Evolutionary conservation across 306 rosid genomes (phyloP), one percentile per base, ranked within the genome.

Genomic region (Quercus engelmannii): DNA sequence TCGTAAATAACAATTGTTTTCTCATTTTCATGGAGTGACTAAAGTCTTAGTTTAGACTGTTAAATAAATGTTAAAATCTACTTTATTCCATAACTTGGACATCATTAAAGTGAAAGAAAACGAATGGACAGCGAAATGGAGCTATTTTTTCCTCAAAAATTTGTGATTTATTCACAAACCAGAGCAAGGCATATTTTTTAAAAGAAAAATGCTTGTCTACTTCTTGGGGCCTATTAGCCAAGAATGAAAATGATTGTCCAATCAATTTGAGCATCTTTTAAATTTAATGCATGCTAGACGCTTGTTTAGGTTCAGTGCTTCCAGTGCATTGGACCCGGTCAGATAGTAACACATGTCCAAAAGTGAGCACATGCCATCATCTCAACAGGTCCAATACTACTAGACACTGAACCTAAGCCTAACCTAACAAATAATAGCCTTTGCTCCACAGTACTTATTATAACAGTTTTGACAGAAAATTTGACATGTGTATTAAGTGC

Each of bases 181-280:
- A 61, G 9, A 25, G 67, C 3, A 25, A 12, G 13, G 31, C 3
- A 23, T 25, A 61, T 58, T 20, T 20, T 35, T 76, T 17, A 6
- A 52, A 33, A 54, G 35, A 57, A 68, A 23, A 56, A 23, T 69
- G 62, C 7, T 14, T 69, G 76, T 57, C 51, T 52, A 49, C 59
- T 23, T 69, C 41, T 25, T 56, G 51, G 73, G 62, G 33, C 70
- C 69, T 52, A 54, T 26, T 71, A 30, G 68, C 33, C 25, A 57
- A 51, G 70, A 65, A 79, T 41, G 87, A 79, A 76, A 80, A 80
- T 59, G 73, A 79, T 76, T 77, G 74, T 64, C 64, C 73, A 56
- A 64, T 80, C 76, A 73, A 67, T 56, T 31, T 71, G 59, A 30
- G 54, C 80, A 46, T 46, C 19, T 14, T 72, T 74, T 78, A 31